Base-by-base conservation (phyloP, 106 monocot genomes). In the Xerophyta viscosa region DNA sequence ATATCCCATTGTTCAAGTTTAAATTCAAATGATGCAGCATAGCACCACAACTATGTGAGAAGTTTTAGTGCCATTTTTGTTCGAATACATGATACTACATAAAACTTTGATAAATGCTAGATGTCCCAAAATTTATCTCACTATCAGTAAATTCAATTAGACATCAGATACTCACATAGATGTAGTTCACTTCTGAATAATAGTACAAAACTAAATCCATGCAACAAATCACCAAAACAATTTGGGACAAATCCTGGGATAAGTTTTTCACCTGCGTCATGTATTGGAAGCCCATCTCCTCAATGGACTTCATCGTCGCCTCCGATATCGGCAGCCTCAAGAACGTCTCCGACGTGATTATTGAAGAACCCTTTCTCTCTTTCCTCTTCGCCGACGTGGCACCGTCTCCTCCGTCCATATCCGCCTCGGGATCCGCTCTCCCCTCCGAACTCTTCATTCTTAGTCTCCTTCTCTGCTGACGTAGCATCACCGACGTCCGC, bases 251-350 rank as follows among this genome's bases (percentile, higher is more conserved):
- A 53, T 15, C 26, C 8, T 2, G 2, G 4, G 14, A 0, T 27
- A 1, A 31, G 37, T 31, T 11, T 11, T 27, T 41, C 12, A 93
- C 87, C 77, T 93, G 73, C 8, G 93, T 93, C 87, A 84, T 87
- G 62, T 71, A 69, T 37, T 47, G 77, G 31, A 87, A 93, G 4
- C 83, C 87, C 83, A 84, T 80, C 52, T 77, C 87, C 5, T 47
- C 59, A 42, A 93, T 79, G 20, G 93, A 74, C 14, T 72, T 68
- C 74, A 75, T 66, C 8, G 87, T 93, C 5, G 17, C 70, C 48
- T 84, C 64, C 0, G 83, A 74, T 4, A 93, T 42, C 7, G 63
- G 67, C 24, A 92, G 83, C 46, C 58, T 36, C 14, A 83, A 71
- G 71, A 92, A 92, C 29, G 74, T 50, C 25, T 62, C 64, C 13